These are phyloP conservation scores for Arctostaphylos glauca DNA, from an alignment of 148 eudicot species.

Conservation along the genomic window DNA sequence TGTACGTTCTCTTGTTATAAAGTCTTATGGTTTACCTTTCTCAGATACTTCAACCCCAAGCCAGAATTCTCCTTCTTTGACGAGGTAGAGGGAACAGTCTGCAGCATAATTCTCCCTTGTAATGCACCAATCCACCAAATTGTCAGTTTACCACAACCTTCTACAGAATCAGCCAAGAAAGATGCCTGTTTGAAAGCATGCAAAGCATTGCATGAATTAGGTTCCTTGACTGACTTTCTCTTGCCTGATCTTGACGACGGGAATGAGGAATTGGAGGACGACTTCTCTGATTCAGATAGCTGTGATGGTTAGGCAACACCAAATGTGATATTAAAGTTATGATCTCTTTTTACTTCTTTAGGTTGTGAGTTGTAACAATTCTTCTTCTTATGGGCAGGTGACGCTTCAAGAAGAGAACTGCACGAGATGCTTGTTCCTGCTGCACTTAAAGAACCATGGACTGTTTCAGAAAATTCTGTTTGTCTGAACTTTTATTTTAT, in stretches of 20 bases:
- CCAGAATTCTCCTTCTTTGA: constrained; percentile 62
- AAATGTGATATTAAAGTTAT: not conserved
- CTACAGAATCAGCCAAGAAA: constrained; percentile 74
- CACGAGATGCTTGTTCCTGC: constrained; percentile 92
- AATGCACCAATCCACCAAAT: constrained; percentile 83
- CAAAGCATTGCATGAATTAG: constrained; percentile 73
- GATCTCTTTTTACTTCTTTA: not conserved
- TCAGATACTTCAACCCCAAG: constrained; percentile 73
- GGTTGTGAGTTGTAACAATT: constrained; percentile 12
- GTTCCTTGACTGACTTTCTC: constrained; percentile 82
- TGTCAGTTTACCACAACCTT: constrained; percentile 59
- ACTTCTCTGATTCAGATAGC: constrained; percentile 55
- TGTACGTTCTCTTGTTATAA: not conserved
- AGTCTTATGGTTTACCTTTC: constrained; percentile 8
- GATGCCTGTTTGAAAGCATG: constrained; percentile 96
- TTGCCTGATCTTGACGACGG: constrained; percentile 70
- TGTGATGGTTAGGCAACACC: constrained; percentile 49
- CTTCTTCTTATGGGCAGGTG: constrained; percentile 48
- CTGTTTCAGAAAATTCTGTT: constrained; percentile 35
- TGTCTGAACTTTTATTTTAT: constrained; percentile 61
- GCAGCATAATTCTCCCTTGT: constrained; percentile 74
- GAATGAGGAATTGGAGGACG: constrained; percentile 39
- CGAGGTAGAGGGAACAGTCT: constrained; percentile 68
- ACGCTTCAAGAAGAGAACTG: constrained; percentile 55
- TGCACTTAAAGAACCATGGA: constrained; percentile 62